Percentiles rank a stretch among this genome's conserved stretches.
Conservation (phyloP, 179 eudicot species). For the Carnegiea gigantea region DNA sequence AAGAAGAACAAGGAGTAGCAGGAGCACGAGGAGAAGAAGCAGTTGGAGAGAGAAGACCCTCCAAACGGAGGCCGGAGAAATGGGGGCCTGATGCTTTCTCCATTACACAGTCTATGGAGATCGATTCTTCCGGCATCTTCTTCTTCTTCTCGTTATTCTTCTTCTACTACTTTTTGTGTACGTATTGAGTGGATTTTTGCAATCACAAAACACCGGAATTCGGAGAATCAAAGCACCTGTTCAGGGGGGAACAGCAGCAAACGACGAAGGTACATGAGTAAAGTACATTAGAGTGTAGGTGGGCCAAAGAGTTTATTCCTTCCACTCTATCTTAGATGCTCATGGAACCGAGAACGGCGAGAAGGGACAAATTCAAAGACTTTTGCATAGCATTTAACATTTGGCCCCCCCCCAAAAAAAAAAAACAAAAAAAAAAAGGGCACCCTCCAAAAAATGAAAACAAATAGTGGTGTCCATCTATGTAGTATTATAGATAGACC, state of each 20-base stretch:
- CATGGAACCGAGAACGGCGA: too few species aligned
- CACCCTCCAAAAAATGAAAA: too few species aligned
- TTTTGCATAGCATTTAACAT: too few species aligned
- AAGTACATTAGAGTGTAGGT: neutral
- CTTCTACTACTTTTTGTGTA: neutral
- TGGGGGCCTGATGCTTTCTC: slow-evolving; percentile 91
- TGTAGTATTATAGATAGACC: too few species aligned
- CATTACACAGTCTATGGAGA: slow-evolving; percentile 71
- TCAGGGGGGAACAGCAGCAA: neutral
- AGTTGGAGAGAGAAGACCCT: slow-evolving; percentile 42
- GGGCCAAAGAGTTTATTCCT: neutral
- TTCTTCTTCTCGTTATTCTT: neutral
- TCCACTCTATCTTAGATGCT: neutral
- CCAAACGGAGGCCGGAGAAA: slow-evolving; percentile 85
- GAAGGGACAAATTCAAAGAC: too few species aligned
- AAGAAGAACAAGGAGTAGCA: slow-evolving; percentile 22
- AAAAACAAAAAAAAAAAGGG: too few species aligned
- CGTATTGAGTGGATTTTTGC: neutral
- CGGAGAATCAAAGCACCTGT: neutral
- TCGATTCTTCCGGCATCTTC: slow-evolving; percentile 60
- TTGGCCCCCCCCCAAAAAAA: too few species aligned
- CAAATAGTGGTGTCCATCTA: too few species aligned
- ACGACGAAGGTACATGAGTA: neutral
- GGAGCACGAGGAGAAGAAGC: slow-evolving; percentile 42
- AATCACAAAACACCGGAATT: neutral